Evolutionary conservation across 139 green algal genomes (phyloP).

Genomic region (Picochlorum costavermella): DNA sequence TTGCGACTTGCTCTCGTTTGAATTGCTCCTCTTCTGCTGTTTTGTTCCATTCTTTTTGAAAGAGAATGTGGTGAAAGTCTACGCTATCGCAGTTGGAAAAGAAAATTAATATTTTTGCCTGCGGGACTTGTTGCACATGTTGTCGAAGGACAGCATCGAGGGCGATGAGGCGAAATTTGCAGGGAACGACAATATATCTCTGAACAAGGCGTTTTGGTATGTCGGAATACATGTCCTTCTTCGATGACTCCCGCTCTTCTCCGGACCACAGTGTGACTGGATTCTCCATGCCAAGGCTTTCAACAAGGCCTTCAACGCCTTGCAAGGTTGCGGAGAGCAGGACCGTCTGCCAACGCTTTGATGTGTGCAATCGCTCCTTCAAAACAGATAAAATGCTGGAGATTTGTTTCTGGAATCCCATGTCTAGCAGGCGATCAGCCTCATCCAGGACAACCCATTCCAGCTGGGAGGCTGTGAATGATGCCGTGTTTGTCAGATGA

Average conservation of each 20-base stretch:
- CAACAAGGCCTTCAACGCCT: conserved; percentile 53
- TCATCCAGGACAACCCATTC: conserved; percentile 90
- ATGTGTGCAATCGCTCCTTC: conserved; percentile 7
- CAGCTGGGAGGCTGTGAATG: conserved; percentile 52
- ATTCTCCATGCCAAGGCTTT: conserved; percentile 49
- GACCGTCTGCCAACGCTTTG: conserved; percentile 15
- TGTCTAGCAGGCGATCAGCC: conserved; percentile 80
- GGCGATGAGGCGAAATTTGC: conserved; percentile 66
- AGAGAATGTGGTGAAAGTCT: conserved; percentile 66
- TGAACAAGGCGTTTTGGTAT: conserved; percentile 68
- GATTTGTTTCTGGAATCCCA: conserved; percentile 87
- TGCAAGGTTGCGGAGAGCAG: conserved; percentile 88
- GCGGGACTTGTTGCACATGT: conserved; percentile 4
- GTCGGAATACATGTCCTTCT: conserved; percentile 36
- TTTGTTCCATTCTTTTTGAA: conserved; percentile 25
- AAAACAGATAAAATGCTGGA: conserved; percentile 28
- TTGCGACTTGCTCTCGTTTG: neutral
- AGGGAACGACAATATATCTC: conserved; percentile 66
- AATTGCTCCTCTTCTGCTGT: neutral
- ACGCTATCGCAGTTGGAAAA: conserved; percentile 82
- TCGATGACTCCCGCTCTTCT: neutral
- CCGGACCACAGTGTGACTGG: conserved; percentile 33
- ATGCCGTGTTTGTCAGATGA: conserved; percentile 77
- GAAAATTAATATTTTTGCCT: conserved; percentile 83
- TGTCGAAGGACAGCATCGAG: conserved; percentile 52